phyloP scores from a whole-genome alignment of 2,329 filamentous ascomycete species.

The Trichoderma afroharzianum region DNA sequence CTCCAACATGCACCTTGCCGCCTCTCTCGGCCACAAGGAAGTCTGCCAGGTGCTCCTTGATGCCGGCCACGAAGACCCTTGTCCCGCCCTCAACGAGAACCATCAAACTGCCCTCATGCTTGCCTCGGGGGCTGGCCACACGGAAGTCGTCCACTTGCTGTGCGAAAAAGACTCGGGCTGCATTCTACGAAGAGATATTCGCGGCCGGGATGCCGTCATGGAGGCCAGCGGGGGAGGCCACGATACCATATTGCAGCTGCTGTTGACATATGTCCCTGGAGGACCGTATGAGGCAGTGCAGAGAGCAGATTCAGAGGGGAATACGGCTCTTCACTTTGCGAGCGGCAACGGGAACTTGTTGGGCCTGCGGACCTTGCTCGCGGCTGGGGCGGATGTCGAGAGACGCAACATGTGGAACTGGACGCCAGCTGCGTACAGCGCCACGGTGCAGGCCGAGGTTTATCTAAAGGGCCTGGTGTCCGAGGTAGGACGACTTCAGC shows the following conservation, averaged over 20 bases:
- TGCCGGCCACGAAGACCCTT: constrained; percentile 70
- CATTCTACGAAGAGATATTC: constrained; percentile 62
- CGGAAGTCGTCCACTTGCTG: constrained; percentile 70
- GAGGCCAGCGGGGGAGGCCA: constrained; percentile 58
- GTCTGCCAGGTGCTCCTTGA: constrained; percentile 68
- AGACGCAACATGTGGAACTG: constrained; percentile 73
- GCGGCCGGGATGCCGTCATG: constrained; percentile 71
- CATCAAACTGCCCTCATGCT: constrained; percentile 81
- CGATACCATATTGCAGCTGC: constrained; percentile 62
- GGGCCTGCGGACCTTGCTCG: constrained; percentile 70
- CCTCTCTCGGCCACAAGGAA: constrained; percentile 64
- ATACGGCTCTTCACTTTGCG: constrained; percentile 83
- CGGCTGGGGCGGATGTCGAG: constrained; percentile 72
- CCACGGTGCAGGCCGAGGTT: constrained; percentile 77
- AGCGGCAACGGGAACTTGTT: constrained; percentile 77
- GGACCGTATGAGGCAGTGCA: constrained; percentile 52
- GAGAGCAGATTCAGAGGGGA: constrained; percentile 66
- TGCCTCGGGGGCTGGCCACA: constrained; percentile 65
- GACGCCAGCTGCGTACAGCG: constrained; percentile 79
- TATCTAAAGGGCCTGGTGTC: constrained; percentile 75
- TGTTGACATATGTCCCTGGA: constrained; percentile 58
- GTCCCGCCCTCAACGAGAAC: constrained; percentile 72
- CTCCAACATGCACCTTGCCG: constrained; percentile 79
- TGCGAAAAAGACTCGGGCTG: constrained; percentile 59
- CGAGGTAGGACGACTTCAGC: constrained; percentile 61